A percentile compares a stretch with the other conserved stretches of the same genome.
Evolutionary conservation across 75 land plant genomes (phyloP).

Genomic region (Chamaecyparis obtusa): DNA sequence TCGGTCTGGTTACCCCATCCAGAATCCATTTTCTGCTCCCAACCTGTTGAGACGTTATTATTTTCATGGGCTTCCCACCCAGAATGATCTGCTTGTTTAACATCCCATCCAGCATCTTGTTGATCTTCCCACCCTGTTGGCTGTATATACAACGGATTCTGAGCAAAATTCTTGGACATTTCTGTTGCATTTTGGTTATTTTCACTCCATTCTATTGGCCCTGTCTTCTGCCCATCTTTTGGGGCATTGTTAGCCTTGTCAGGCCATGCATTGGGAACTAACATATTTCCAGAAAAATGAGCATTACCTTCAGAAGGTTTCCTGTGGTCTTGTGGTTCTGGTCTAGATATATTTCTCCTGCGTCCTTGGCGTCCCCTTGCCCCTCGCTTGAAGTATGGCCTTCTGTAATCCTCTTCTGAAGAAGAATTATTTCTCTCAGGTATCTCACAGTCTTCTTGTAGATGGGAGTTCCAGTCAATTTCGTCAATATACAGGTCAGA

Average conservation of each 20-base stretch:
- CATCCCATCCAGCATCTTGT: constrained; percentile 6
- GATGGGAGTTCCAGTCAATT: no score
- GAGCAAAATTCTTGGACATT: neutral
- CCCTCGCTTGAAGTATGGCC: no score
- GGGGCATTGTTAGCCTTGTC: neutral
- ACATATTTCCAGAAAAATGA: neutral
- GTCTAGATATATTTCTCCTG: no score
- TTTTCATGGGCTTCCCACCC: constrained; percentile 2
- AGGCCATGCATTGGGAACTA: constrained; percentile 1
- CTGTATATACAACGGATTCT: neutral
- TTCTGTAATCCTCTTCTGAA: no score
- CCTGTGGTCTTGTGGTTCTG: neutral
- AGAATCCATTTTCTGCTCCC: constrained; percentile 10
- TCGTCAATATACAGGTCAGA: no score
- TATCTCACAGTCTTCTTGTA: no score
- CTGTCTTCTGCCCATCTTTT: neutral
- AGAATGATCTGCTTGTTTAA: neutral
- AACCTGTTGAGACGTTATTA: neutral
- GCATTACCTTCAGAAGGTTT: neutral
- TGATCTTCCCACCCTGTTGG: constrained; percentile 8
- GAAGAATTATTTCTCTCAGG: no score
- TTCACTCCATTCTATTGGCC: constrained; percentile 1
- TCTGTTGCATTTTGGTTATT: neutral
- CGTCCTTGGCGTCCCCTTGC: no score
- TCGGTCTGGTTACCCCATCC: constrained; percentile 9